phyloP scores from a whole-genome alignment of 2,329 filamentous ascomycete genomes.

The Colletotrichum sp. region DNA sequence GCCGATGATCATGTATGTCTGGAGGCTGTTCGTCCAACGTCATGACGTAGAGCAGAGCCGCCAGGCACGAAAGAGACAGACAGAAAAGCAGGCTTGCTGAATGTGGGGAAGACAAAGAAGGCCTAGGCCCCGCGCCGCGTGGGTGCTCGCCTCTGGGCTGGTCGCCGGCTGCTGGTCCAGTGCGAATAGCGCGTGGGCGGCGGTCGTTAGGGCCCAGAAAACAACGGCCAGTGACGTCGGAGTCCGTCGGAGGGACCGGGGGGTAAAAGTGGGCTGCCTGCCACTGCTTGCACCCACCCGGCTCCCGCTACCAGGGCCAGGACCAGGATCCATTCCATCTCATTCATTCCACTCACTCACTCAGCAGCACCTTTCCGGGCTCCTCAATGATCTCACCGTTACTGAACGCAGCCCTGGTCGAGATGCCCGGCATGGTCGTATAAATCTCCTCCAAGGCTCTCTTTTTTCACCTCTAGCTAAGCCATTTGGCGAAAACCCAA shows the following conservation, averaged over 20 bases:
- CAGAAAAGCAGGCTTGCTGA: background rate
- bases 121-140: background rate
- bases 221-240: slow-evolving; percentile 10
- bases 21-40: background rate
- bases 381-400: slow-evolving; percentile 6
- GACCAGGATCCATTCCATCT: background rate
- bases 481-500: background rate
- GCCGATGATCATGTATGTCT: background rate
- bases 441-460: background rate
- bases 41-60: background rate
- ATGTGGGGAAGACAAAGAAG: background rate
- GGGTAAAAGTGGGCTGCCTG: background rate
- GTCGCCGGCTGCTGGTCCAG: background rate
- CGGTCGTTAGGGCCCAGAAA: background rate
- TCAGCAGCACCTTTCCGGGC: background rate
- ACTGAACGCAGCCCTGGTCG: background rate
- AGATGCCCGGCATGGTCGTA: background rate
- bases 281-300: background rate
- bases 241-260: background rate
- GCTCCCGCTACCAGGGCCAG: background rate
- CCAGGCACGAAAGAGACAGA: background rate
- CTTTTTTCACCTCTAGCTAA: accelerated
- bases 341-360: background rate
- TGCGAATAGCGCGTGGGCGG: background rate
- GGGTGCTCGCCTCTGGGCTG: background rate